A percentile compares a stretch with the other conserved stretches of the same genome.
phyloP scores from a whole-genome alignment of 2,329 filamentous ascomycete species.

The Alternaria tenuissima region DNA sequence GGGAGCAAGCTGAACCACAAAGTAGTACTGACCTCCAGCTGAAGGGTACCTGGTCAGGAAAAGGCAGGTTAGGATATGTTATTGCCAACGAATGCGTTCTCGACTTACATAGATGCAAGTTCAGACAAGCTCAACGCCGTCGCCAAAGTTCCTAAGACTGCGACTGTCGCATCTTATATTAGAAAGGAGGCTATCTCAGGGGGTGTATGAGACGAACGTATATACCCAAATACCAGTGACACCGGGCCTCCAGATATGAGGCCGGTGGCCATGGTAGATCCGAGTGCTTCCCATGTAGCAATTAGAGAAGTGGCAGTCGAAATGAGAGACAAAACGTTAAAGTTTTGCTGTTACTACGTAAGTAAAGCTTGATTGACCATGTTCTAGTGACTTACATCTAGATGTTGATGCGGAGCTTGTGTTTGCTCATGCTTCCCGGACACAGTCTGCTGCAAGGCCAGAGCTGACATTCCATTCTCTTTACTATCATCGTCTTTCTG shows the following conservation, averaged over 20 bases:
- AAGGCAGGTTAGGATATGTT: neutral
- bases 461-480: neutral
- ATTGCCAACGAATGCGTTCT: neutral
- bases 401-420: neutral
- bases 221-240: constrained; percentile 13
- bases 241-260: constrained; percentile 14
- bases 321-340: constrained; percentile 9
- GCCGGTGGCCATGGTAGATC: constrained; percentile 14
- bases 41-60: constrained; percentile 11
- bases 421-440: neutral
- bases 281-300: constrained; percentile 17
- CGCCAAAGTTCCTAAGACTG: constrained; percentile 7
- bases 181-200: neutral
- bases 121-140: constrained; percentile 12
- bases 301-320: constrained; percentile 12
- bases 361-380: neutral
- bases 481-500: neutral
- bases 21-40: constrained; percentile 16
- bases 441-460: neutral
- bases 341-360: constrained; percentile 1
- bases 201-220: constrained; percentile 5
- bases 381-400: neutral
- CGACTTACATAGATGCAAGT: constrained; percentile 12
- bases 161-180: neutral
- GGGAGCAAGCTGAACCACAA: constrained; percentile 11